Evolutionary conservation across 2,329 filamentous ascomycete genomes (phyloP).

Genomic region (Cryphonectria carpinicola): DNA sequence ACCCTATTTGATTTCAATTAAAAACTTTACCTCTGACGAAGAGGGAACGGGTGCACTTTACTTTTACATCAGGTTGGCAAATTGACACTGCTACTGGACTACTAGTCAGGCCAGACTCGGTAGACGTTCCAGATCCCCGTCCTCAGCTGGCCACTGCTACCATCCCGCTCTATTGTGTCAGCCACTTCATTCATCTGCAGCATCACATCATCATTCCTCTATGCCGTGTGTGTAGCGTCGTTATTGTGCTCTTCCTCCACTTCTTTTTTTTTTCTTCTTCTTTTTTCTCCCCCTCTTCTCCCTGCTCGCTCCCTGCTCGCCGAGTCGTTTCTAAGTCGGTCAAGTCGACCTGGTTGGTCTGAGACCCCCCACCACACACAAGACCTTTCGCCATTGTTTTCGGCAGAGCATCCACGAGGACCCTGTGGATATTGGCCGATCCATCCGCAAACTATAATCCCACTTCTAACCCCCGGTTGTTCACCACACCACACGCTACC

Average conservation of each 20-base stretch:
- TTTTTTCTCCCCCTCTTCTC: too few species aligned
- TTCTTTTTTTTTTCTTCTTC: not conserved
- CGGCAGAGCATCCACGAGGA: not conserved
- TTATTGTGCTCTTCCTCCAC: not conserved
- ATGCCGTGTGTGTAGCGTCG: conserved; percentile 1
- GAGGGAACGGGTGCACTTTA: too few species aligned
- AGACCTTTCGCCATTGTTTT: not conserved
- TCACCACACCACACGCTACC: conserved; percentile 2
- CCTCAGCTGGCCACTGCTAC: not conserved
- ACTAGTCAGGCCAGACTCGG: not conserved
- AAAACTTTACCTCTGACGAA: too few species aligned
- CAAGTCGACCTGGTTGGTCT: not conserved
- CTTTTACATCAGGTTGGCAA: not conserved
- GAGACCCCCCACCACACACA: not conserved
- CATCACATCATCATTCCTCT: conserved; percentile 7
- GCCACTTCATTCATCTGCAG: not conserved
- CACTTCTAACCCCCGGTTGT: not conserved
- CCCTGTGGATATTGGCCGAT: not conserved
- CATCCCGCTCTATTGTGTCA: conserved; percentile 1
- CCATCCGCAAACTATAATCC: not conserved
- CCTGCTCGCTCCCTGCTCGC: not conserved
- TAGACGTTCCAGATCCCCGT: not conserved
- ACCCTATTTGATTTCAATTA: conserved; percentile 1
- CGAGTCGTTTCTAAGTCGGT: not conserved
- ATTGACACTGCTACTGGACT: not conserved